These are phyloP conservation scores for Biscogniauxia sp. DNA, from an alignment of 2,329 filamentous ascomycete species.

Conservation along the genomic window DNA sequence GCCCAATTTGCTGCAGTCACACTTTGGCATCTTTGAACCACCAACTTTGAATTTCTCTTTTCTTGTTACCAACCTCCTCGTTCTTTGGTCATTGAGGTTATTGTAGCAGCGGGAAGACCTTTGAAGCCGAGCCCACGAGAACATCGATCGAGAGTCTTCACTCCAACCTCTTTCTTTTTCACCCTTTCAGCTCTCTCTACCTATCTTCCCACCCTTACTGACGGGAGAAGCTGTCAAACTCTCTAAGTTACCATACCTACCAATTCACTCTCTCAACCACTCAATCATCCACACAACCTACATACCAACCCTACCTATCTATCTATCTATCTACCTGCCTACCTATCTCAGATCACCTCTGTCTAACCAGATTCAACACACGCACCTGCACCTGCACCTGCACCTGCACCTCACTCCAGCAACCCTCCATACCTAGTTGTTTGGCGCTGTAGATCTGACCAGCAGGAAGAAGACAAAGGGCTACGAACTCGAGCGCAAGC, in stretches of 20 bases:
- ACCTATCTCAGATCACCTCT: conserved; percentile 7
- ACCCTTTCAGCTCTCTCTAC: neutral
- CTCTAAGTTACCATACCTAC: conserved; percentile 29
- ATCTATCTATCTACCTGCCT: neutral
- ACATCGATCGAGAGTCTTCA: conserved; percentile 20
- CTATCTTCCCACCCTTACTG: conserved; percentile 1
- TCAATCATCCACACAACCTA: conserved; percentile 10
- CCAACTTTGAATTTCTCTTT: conserved; percentile 10
- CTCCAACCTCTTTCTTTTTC: conserved; percentile 20
- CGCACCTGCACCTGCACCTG: neutral
- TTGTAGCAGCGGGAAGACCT: conserved; percentile 17
- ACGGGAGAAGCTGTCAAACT: conserved; percentile 25
- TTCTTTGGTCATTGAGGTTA: conserved; percentile 9
- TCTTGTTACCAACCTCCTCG: conserved; percentile 21
- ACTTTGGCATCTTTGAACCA: conserved; percentile 15
- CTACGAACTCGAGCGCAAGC: conserved; percentile 9
- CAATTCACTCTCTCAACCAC: conserved; percentile 11
- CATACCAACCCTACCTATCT: neutral
- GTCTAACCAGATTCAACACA: conserved; percentile 2
- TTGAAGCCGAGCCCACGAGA: conserved; percentile 21
- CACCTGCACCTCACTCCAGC: conserved; percentile 7
- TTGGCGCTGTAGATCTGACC: conserved; percentile 28
- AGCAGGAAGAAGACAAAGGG: conserved; percentile 17
- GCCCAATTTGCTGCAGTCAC: conserved; percentile 24
- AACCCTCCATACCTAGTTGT: conserved; percentile 10